Evolutionary conservation across 2,329 filamentous ascomycete genomes (phyloP), one percentile per base, ranked within the genome.

Genomic region (Alternaria gaisen): DNA sequence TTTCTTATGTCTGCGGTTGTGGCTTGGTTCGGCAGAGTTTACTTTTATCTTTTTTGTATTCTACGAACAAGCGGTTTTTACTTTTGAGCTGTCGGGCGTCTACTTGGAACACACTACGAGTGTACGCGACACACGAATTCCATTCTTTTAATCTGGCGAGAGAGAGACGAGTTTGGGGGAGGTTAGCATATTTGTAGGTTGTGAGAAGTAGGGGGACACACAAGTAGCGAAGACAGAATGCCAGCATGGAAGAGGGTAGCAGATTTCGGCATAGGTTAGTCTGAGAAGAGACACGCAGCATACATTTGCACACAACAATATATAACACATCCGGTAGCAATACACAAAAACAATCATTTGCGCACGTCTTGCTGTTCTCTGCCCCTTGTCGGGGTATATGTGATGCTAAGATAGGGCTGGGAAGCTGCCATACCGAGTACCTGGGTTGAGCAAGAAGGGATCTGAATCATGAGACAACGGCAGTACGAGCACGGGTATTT

Each of bases 51-150:
- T 9, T 36, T 63, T 58, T 52, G 59, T 46, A 54, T 58, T 11
- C 58, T 30, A 12, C 12, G 32, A 36, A 36, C 32, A 16, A 16
- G 32, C 12, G 32, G 14, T 14, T 14, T 16, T 16, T 16, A 36
- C 32, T 14, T 36, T 36, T 36, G 32, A 3, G 11, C 36, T 36
- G 43, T 52, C 12, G 10, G 58, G 55, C 58, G 48, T 56, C 60
- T 64, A 36, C 68, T 64, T 68, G 53, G 46, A 53, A 54, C 48
- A 71, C 64, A 69, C 51, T 56, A 69, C 60, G 62, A 68, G 63
- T 56, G 60, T 70, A 74, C 54, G 72, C 60, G 67, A 59, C 63
- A 59, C 63, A 73, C 66, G 72, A 69, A 48, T 65, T 60, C 38
- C 26, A 34, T 59, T 63, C 61, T 64, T 64, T 41, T 26, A 46